Evolutionary conservation across 1,139 yeast genomes (phyloP), one percentile per base, ranked within the genome.

Genomic region (Kodamaea sp.): DNA sequence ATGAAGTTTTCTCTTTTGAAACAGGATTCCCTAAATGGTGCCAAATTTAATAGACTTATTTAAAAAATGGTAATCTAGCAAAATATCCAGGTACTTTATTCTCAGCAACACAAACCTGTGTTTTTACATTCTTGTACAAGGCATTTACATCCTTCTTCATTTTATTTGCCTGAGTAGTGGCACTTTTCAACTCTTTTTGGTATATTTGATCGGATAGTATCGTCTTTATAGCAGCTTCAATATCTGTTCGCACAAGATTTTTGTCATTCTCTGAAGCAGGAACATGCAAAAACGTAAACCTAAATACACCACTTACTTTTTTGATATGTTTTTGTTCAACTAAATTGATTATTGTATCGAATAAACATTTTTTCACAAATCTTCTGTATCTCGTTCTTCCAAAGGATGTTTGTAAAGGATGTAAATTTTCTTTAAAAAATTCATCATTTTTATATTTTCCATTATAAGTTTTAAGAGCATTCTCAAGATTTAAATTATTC

Each of bases 161-260:
- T 79, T 87, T 58, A 80, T 81, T 65, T 83, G 85, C 55, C 84
- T 75, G 24, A 83, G 66, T 64, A 1, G 36, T 85, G 83, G 61
- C 86, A 90, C 58, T 84, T 70, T 36, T 60, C 65, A 41, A 71
- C 75, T 15, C 73, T 67, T 41, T 60, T 60, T 30, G 69, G 60
- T 8, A 72, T 58, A 44, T 57, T 32, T 33, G 41, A 8, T 48
- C 42, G 33, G 62, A 60, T 11, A 58, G 50, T 1, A 70, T 63
- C 15, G 36, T 50, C 8, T 45, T 34, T 6, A 76, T 47, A 12
- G 72, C 65, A 6, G 40, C 38, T 10, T 45, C 43, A 2, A 78
- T 54, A 24, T 59, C 53, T 1, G 43, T 29, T n/a, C 59, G 48
- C 12, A 76, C 58, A 22, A 50, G 47, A 2, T 48, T 41, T 34